Evolutionary conservation across 75 land plant genomes (phyloP), one percentile per base, ranked within the genome.

Genomic region (Pinus albicaulis): DNA sequence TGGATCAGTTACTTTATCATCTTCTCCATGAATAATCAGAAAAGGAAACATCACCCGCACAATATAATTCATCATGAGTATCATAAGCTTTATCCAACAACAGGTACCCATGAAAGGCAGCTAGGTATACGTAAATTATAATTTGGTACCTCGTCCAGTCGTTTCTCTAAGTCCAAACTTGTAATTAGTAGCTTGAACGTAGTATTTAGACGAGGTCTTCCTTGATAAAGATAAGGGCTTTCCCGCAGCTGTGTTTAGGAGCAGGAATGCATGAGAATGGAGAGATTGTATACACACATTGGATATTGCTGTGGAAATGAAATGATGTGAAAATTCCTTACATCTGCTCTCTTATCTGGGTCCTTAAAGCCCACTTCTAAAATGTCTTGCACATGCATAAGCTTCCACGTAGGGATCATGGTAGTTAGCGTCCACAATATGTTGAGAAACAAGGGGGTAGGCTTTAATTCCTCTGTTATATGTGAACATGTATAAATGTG

Each of bases 1-100:
- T n/a, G 89, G 90, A 61, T 93, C 97, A 0, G 97, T 96, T 58
- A 96, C 97, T 20, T 22, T 86, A 76, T 96, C 99, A 3, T 74
- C 94, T 61, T 79, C 96, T 0, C 99, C 99, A 52, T 96, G 99
- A 4, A 93, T 66, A 20, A 93, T 74, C 36, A 96, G 11, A 70
- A 96, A 96, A 1, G 99, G 94, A 23, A 96, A 14, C n/a, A 83
- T 73, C 7, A 93, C 88, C 96, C 93, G 77, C 28, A 72, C 20
- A 36, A 58, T 28, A 19, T 72, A 22, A 19, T 23, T 20, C 15
- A 72, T 52, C 3, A 34, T 2, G 36, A 34, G 3, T 3, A 34
- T 34, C 36, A 34, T 34, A 34, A 34, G 36, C 36, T 34, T 34
- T 34, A 34, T 34, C 1, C 3, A 34, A 34, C n/a, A n/a, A n/a